Conservation (phyloP, 139 green algal genomes). For the Micractinium conductrix region DNA sequence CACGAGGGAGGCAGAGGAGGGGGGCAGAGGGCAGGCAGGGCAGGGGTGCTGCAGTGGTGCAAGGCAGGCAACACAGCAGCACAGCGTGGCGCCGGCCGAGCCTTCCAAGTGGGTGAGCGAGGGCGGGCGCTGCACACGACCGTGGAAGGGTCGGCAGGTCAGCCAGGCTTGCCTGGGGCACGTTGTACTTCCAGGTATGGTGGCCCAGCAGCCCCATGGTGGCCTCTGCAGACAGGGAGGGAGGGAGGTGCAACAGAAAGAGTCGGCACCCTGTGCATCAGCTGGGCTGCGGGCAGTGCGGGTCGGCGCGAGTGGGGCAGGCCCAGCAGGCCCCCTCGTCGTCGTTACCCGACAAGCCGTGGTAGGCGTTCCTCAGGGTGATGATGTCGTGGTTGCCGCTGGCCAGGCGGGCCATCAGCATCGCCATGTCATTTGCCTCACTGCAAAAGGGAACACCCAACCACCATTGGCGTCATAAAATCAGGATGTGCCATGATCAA, state of each 20-base stretch:
- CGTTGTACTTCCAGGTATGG: constrained; percentile 88
- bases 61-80: neutral
- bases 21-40: neutral
- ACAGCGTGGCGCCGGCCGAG: neutral
- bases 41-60: neutral
- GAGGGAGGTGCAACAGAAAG: neutral
- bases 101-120: too few species aligned
- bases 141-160: too few species aligned
- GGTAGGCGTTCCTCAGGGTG: constrained; percentile 93
- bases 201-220: constrained; percentile 93
- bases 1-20: neutral
- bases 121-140: too few species aligned
- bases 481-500: neutral
- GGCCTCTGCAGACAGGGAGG: constrained; percentile 23
- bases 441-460: constrained; percentile 31
- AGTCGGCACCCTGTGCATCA: too few species aligned
- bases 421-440: constrained; percentile 91
- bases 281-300: too few species aligned
- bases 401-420: constrained; percentile 74
- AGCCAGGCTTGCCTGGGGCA: constrained; percentile 6
- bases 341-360: constrained; percentile 87
- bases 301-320: neutral
- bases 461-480: neutral
- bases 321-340: too few species aligned
- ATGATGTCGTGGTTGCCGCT: constrained; percentile 90